Base-by-base conservation (phyloP, 2,329 filamentous ascomycete species). In the Cyanodermella asteris region DNA sequence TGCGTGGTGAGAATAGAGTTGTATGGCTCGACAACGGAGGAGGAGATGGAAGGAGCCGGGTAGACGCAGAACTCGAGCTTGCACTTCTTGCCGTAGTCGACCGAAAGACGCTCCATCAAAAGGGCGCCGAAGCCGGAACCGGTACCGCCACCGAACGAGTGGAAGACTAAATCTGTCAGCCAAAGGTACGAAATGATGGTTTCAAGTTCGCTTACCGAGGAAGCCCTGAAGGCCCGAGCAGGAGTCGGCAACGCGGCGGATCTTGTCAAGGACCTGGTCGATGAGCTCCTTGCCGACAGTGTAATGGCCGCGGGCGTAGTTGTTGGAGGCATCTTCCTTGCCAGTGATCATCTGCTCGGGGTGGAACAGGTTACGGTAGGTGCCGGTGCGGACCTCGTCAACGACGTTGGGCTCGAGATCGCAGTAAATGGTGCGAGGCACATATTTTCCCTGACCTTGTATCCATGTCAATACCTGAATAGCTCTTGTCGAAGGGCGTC, bases 261-360 rank as follows among this genome's bases (percentile, higher is more conserved):
- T 76, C 69, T 91, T 91, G 67, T 97, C 87, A 41, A 94, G 63
- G 34, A 94, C 87, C 53, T 82, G 73, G 55, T 97, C 87, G 44
- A 94, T 93, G 55, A 97, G 71, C 66, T 97, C 87, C 70, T 94
- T 94, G 53, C 87, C 87, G 43, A 94, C 82, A 36, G 87, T 97
- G 69, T 97, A 97, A 66, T 97, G 87, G 41, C 87, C 87, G 68
- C 87, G 84, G 44, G 87, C 87, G 50, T 94, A 94, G 73, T 97
- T 97, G 76, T 97, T 97, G 42, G 84, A 93, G 40, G 87, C 87
- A 72, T 94, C 87, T 68, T 94, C 87, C 73, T 94, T 94, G 59
- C 87, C 87, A 38, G 80, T 91, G 58, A 97, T 93, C 84, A 97
- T 91, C 61, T 90, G 76, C 61, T 94, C 87, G 31, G 87, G 87